Percentiles rank a stretch among this genome's conserved stretches.
These are phyloP conservation scores for Fraxinus nigra DNA, from an alignment of 305 asterid genomes.

Conservation along the genomic window DNA sequence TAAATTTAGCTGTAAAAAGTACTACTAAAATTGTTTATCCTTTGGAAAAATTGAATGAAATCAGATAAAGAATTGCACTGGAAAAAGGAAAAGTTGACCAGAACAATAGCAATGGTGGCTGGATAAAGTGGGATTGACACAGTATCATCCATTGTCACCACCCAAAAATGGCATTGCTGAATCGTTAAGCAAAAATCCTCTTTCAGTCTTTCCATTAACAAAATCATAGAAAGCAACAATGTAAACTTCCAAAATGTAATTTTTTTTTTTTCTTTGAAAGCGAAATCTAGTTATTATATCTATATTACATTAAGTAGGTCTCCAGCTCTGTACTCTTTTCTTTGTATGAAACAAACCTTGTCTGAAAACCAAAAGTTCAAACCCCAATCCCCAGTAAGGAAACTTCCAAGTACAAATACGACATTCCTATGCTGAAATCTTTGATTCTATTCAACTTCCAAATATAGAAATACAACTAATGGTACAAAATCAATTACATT, in stretches of 20 bases:
- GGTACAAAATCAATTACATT: constrained; percentile 20
- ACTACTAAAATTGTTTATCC: neutral
- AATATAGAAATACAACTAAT: constrained; percentile 5
- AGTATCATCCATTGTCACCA: neutral
- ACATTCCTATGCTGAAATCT: neutral
- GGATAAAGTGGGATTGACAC: neutral
- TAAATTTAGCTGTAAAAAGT: neutral
- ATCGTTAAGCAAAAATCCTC: neutral
- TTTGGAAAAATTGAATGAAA: neutral
- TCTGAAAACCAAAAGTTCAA: neutral
- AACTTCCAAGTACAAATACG: neutral
- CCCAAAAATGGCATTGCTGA: neutral
- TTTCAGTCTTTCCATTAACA: neutral
- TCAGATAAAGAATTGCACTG: neutral
- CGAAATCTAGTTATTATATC: neutral
- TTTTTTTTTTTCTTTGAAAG: neutral
- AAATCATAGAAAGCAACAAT: neutral
- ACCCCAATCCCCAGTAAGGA: neutral
- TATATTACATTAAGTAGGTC: neutral
- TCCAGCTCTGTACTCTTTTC: neutral
- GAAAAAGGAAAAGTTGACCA: neutral
- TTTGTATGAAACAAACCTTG: neutral
- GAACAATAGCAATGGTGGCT: neutral
- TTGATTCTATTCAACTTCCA: neutral
- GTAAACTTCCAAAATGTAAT: neutral